Evolutionary conservation across 208 protist species (phyloP).

Genomic region (Leishmania mexicana): DNA sequence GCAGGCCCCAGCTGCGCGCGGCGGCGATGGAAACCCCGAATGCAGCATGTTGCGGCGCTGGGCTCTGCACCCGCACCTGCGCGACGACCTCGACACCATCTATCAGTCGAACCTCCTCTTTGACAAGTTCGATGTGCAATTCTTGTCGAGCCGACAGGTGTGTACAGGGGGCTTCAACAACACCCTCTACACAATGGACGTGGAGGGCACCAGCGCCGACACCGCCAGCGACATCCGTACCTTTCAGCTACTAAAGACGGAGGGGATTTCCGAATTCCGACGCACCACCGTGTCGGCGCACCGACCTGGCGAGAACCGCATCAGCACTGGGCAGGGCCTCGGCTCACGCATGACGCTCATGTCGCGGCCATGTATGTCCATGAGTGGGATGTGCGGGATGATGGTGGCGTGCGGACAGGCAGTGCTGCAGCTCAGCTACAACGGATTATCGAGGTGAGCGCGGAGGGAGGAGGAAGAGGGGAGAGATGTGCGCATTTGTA

Average conservation of each 20-base stretch:
- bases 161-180: constrained; percentile 79
- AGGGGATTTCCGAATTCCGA: constrained; percentile 37
- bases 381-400: constrained; percentile 63
- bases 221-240: constrained; percentile 29
- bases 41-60: constrained; percentile 59
- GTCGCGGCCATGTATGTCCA: constrained; percentile 52
- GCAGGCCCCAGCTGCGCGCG: background rate
- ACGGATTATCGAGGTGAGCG: constrained; percentile 5
- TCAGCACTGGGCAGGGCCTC: constrained; percentile 31
- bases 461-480: background rate
- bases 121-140: constrained; percentile 75
- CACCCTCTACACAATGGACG: constrained; percentile 74
- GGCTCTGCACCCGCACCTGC: constrained; percentile 78
- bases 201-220: constrained; percentile 26
- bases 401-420: constrained; percentile 66
- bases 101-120: constrained; percentile 72
- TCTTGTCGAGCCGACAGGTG: constrained; percentile 61
- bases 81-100: constrained; percentile 60
- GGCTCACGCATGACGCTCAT: constrained; percentile 61
- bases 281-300: constrained; percentile 34
- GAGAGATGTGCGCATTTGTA: background rate
- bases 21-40: constrained; percentile 6
- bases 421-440: constrained; percentile 81
- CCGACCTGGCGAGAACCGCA: constrained; percentile 12
- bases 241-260: constrained; percentile 56